Percentiles rank a stretch among this genome's conserved stretches.
Conservation (phyloP, 345 rosid genomes). For the Populus tremula region DNA sequence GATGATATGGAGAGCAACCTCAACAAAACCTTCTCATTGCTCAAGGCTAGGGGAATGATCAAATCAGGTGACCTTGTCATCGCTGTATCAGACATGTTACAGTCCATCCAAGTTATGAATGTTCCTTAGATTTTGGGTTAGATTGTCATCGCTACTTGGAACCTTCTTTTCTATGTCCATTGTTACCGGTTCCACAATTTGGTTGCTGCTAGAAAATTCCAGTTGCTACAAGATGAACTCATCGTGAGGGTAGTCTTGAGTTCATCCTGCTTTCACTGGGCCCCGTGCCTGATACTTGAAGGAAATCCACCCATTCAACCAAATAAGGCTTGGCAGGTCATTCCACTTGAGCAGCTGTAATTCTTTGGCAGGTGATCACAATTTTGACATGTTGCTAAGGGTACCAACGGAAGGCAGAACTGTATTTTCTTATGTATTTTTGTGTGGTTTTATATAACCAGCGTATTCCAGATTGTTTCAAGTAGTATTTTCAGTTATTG, state of each 20-base stretch:
- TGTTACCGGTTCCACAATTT: slow-evolving; percentile 5
- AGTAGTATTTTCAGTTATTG: neutral
- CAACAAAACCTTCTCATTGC: slow-evolving; percentile 83
- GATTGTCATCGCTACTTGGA: neutral
- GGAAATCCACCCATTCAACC: neutral
- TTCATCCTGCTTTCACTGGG: neutral
- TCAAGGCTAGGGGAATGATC: slow-evolving; percentile 96
- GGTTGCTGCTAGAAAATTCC: slow-evolving; percentile 25
- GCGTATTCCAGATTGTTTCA: neutral
- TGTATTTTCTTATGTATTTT: neutral
- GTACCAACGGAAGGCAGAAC: neutral
- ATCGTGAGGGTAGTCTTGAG: neutral
- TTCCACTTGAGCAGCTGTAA: neutral
- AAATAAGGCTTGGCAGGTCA: neutral
- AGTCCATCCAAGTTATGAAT: slow-evolving; percentile 91
- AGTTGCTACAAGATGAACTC: neutral
- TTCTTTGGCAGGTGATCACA: slow-evolving; percentile 6
- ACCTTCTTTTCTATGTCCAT: neutral
- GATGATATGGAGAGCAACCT: slow-evolving; percentile 96
- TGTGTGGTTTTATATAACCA: neutral
- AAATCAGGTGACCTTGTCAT: slow-evolving; percentile 94
- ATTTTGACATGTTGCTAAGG: neutral
- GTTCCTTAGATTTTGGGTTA: slow-evolving; percentile 42
- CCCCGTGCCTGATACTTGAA: neutral
- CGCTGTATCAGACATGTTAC: slow-evolving; percentile 94